Evolutionary conservation across 495 filamentous ascomycete genomes (phyloP).

Genomic region (Penicillium simplicissimum): DNA sequence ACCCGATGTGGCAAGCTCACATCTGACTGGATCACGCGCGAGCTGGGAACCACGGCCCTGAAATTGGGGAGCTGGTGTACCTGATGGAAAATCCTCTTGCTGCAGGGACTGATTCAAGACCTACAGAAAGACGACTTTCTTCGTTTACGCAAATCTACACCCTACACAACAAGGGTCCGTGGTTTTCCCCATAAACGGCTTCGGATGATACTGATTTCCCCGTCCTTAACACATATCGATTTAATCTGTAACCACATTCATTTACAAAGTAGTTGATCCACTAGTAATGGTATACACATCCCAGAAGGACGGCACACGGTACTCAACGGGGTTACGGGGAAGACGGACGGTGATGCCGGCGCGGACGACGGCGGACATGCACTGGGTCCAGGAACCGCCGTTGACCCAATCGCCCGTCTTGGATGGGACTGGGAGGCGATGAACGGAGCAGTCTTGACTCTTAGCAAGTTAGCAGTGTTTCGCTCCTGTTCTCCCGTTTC

Average conservation of each 20-base stretch:
- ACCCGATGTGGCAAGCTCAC: conserved; percentile 22
- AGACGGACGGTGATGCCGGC: conserved; percentile 11
- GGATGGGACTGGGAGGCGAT: not conserved
- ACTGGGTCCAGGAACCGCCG: not conserved
- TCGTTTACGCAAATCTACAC: not conserved
- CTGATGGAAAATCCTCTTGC: conserved; percentile 8
- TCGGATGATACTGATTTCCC: not conserved
- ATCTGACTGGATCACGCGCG: conserved; percentile 13
- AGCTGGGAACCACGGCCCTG: conserved; percentile 16
- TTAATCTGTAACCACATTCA: not conserved
- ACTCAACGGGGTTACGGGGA: conserved; percentile 10
- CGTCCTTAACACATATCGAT: not conserved
- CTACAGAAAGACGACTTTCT: not conserved
- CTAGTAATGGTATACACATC: not conserved
- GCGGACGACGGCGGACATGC: conserved; percentile 1
- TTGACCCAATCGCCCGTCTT: conserved; percentile 1
- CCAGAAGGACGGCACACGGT: conserved; percentile 6
- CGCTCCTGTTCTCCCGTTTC: conserved; percentile 24
- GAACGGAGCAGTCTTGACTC: too few relatives aligned
- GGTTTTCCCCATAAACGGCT: not conserved
- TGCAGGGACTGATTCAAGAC: not conserved
- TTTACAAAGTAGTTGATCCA: not conserved
- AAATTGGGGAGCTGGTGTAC: conserved; percentile 19
- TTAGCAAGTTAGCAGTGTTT: not conserved
- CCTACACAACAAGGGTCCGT: not conserved